Conservation (phyloP, 306 rosid species). For the Mimosa pudica region DNA sequence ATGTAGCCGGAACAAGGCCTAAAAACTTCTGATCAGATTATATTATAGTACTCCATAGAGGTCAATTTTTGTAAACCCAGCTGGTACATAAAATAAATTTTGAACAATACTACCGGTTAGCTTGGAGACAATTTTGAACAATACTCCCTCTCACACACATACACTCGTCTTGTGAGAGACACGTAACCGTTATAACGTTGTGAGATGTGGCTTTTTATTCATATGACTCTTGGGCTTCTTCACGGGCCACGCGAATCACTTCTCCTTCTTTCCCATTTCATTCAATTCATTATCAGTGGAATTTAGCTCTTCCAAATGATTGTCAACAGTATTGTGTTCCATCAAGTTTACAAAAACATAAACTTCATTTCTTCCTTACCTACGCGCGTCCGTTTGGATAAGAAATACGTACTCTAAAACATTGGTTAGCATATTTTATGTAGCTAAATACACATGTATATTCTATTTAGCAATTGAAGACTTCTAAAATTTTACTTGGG, state of each 20-base stretch:
- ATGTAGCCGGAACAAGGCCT: neutral
- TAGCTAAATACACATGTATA: too few species aligned
- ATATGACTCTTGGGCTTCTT: neutral
- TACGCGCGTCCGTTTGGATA: neutral
- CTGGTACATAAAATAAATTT: neutral
- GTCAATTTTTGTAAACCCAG: neutral
- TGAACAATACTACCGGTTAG: neutral
- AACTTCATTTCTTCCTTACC: neutral
- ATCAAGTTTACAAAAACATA: neutral
- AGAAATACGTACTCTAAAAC: too few species aligned
- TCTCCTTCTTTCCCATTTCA: neutral
- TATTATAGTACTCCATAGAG: neutral
- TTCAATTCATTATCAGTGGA: neutral
- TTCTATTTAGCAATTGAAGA: neutral
- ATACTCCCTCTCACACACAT: neutral
- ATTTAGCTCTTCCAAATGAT: neutral
- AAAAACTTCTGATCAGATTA: neutral
- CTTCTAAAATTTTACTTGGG: neutral
- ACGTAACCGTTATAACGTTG: neutral
- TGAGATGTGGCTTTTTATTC: neutral
- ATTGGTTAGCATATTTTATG: too few species aligned
- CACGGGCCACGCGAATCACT: neutral
- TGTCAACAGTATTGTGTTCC: too few species aligned
- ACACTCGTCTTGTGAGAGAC: neutral
- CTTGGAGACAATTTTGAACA: neutral